Conservation (phyloP, 495 filamentous ascomycete genomes). For the Trichoderma virens region DNA sequence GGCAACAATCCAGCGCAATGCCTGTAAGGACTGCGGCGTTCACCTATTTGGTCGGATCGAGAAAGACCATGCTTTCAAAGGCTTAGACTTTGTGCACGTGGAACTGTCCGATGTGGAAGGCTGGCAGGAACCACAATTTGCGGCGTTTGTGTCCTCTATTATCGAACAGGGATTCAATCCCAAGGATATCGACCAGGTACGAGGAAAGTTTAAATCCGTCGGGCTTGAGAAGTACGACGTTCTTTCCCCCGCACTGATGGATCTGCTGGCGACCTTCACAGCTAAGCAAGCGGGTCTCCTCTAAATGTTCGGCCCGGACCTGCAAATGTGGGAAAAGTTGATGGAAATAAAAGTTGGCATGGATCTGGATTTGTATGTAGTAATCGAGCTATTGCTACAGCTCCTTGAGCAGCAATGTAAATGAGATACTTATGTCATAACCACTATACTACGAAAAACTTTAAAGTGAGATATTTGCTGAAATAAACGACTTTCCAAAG, state of each 20-base stretch:
- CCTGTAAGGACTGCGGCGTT: slow-evolving; percentile 47
- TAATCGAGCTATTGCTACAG: too few relatives aligned
- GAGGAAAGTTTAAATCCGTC: slow-evolving; percentile 35
- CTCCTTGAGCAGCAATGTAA: too few relatives aligned
- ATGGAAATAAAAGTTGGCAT: too few relatives aligned
- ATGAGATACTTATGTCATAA: too few relatives aligned
- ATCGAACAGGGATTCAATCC: slow-evolving; percentile 56
- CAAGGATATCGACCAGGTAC: slow-evolving; percentile 40
- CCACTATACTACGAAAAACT: too few relatives aligned
- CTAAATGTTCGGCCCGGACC: too few relatives aligned
- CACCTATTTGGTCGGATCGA: slow-evolving; percentile 55
- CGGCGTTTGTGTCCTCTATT: slow-evolving; percentile 51
- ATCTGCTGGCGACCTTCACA: slow-evolving; percentile 47
- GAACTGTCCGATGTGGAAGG: slow-evolving; percentile 48
- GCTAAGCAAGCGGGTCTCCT: slow-evolving; percentile 36
- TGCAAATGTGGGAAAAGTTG: too few relatives aligned
- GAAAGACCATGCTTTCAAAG: slow-evolving; percentile 52
- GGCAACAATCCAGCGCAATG: slow-evolving; percentile 50
- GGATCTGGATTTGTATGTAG: too few relatives aligned
- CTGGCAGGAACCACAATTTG: slow-evolving; percentile 59
- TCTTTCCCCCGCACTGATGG: slow-evolving; percentile 49
- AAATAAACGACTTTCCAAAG: too few relatives aligned
- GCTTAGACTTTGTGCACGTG: slow-evolving; percentile 53
- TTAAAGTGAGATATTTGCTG: too few relatives aligned
- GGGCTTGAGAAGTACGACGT: slow-evolving; percentile 51